These are phyloP conservation scores for Nothopassalora personata DNA, from an alignment of 2,329 filamentous ascomycete species.

Conservation along the genomic window DNA sequence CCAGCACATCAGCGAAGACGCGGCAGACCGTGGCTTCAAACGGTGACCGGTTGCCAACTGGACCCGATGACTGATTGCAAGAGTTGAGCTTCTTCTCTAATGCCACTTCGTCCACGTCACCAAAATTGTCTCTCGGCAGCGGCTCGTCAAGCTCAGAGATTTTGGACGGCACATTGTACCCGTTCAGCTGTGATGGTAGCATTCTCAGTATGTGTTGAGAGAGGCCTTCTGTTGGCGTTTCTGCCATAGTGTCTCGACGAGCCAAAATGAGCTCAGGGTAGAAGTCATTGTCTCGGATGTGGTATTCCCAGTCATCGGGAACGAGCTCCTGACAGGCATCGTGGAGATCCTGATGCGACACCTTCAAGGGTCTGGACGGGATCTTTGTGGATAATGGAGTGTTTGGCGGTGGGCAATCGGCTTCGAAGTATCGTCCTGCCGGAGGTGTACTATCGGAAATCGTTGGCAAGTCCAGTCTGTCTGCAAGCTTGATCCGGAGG, in stretches of 20 bases:
- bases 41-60: constrained; percentile 17
- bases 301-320: constrained; percentile 22
- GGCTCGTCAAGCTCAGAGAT: constrained; percentile 25
- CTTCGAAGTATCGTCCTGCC: constrained; percentile 47
- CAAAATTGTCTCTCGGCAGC: constrained; percentile 22
- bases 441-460: constrained; percentile 44
- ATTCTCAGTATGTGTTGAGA: background rate
- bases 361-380: constrained; percentile 12
- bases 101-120: constrained; percentile 22
- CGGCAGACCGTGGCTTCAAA: constrained; percentile 39
- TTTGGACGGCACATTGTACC: constrained; percentile 27
- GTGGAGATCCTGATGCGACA: constrained; percentile 14
- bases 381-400: constrained; percentile 44
- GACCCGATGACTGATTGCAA: background rate
- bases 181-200: constrained; percentile 18
- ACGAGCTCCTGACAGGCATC: constrained; percentile 16
- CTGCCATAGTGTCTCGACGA: constrained; percentile 14
- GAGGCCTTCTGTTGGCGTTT: constrained; percentile 17
- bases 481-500: constrained; percentile 49
- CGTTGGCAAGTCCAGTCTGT: constrained; percentile 44
- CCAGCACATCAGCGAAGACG: constrained; percentile 45
- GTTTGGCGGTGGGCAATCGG: constrained; percentile 45
- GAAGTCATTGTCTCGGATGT: constrained; percentile 26
- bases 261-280: constrained; percentile 34
- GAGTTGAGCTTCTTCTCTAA: constrained; percentile 11